Evolutionary conservation across 768 basidiomycete genomes (phyloP).

Genomic region (Lactifluus volemus): DNA sequence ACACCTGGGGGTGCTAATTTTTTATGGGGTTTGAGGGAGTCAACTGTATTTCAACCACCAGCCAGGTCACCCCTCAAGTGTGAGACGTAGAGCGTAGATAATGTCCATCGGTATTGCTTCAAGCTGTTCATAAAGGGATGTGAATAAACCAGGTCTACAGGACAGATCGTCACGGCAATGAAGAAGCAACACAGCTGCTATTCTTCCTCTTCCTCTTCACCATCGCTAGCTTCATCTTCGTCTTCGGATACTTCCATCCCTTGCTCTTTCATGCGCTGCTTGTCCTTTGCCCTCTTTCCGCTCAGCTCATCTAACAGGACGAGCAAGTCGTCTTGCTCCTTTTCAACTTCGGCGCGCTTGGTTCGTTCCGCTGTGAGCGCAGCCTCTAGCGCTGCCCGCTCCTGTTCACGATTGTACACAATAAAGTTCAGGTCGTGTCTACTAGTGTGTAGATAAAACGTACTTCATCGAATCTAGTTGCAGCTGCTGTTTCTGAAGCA

Average conservation of each 20-base stretch:
- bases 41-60: too few species aligned
- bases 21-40: too few species aligned
- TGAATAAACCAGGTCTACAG: too few species aligned
- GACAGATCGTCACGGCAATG: too few species aligned
- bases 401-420: constrained; percentile 13
- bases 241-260: constrained; percentile 91
- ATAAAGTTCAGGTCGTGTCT: not conserved
- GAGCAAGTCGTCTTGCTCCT: constrained; percentile 93
- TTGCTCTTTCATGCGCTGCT: constrained; percentile 59
- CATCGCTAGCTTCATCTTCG: constrained; percentile 69
- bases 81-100: too few species aligned
- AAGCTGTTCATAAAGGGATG: too few species aligned
- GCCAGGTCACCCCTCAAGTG: too few species aligned
- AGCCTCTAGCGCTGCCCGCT: constrained; percentile 45
- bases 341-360: constrained; percentile 76
- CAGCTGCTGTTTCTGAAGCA: not conserved
- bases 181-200: not conserved
- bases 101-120: too few species aligned
- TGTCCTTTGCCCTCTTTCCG: constrained; percentile 78
- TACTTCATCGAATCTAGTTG: constrained; percentile 4
- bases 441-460: not conserved
- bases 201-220: constrained; percentile 27
- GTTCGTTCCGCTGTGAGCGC: constrained; percentile 47
- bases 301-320: constrained; percentile 90
- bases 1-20: too few species aligned